Evolutionary conservation across 768 basidiomycete species (phyloP), one percentile per base, ranked within the genome.

Genomic region (Auriscalpium vulgare): DNA sequence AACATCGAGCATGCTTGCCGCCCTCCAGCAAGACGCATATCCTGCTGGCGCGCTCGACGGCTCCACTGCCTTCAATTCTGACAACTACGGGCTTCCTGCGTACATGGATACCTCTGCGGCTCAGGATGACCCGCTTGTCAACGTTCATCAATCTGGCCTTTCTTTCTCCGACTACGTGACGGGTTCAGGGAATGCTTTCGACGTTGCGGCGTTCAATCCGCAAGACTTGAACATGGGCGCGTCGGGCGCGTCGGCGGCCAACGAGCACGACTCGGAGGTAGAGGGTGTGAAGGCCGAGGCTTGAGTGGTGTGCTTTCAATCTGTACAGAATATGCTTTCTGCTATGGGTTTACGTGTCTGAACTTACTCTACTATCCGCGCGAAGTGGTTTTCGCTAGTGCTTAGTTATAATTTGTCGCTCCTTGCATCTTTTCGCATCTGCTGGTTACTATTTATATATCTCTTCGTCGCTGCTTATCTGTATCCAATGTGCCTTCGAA

Each of bases 1-100:
- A 7, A 91, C 89, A 29, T 90, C 89, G 56, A 91, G 87, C 70
- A 92, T 93, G 91, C 80, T 92, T 61, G 91, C 91, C 38, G 89
- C 89, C 10, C 75, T 93, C 62, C 89, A 91, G 67, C 82, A 84
- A 49, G 88, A 90, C 56, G 67, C 84, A 21, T 91, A 87, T 72
- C 78, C 82, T 19, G 61, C 79, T 36, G 79, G 81, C 56, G 74
- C 86, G 53, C 74, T 90, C 63, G 89, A 91, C 68, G 69, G 80
- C 55, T 69, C 80, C 47, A 76, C 80, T 7, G 75, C 75, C 35
- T 91, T 88, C 69, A 81, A 77, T 67, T 66, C 84, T 21, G 87
- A 88, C 66, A 78, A 81, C 19, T 91, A 88, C 67, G 79, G 79
- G 53, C 75, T 84, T 37, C 73, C 90, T 65, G 79, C 83, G 44